Percentiles rank a stretch among this genome's conserved stretches.
Conservation (phyloP, 768 basidiomycete genomes). For the Trametes punicea region DNA sequence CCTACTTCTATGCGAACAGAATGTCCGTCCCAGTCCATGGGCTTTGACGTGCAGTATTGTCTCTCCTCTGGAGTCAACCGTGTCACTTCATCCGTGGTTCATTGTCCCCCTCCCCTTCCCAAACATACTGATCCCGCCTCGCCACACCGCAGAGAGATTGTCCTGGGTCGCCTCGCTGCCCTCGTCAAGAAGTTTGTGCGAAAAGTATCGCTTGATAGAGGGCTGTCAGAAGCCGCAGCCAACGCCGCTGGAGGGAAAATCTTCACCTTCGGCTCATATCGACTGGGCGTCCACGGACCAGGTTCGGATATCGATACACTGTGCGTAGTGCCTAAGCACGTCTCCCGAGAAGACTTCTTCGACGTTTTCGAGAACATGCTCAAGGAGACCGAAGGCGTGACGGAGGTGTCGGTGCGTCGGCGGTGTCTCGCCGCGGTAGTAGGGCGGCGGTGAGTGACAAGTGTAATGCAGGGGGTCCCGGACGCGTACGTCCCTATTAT, state of each 20-base stretch:
- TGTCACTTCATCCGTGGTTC: no score
- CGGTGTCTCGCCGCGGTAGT: neutral
- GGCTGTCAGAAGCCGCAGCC: conserved; percentile 86
- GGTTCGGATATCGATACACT: conserved; percentile 98
- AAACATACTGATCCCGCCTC: conserved; percentile 3
- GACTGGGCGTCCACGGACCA: conserved; percentile 95
- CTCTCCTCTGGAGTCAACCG: no score
- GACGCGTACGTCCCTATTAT: conserved; percentile 97
- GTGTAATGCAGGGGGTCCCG: conserved; percentile 75
- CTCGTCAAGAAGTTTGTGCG: conserved; percentile 93
- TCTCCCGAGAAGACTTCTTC: conserved; percentile 95
- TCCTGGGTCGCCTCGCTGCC: conserved; percentile 84
- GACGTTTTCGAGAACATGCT: conserved; percentile 88
- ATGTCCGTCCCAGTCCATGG: no score
- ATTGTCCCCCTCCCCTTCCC: no score
- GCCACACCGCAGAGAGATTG: conserved; percentile 68
- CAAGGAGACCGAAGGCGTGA: conserved; percentile 73
- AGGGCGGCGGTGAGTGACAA: conserved; percentile 4
- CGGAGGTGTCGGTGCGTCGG: conserved; percentile 81
- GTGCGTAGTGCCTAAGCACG: conserved; percentile 95
- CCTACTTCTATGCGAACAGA: no score
- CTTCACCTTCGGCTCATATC: conserved; percentile 98
- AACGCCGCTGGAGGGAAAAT: conserved; percentile 95
- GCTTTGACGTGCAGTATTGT: no score
- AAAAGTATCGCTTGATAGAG: conserved; percentile 70